Percentiles rank a stretch among this genome's conserved stretches.
phyloP scores from a whole-genome alignment of 2,329 filamentous ascomycete species.

The Huntiella bhutanensis region DNA sequence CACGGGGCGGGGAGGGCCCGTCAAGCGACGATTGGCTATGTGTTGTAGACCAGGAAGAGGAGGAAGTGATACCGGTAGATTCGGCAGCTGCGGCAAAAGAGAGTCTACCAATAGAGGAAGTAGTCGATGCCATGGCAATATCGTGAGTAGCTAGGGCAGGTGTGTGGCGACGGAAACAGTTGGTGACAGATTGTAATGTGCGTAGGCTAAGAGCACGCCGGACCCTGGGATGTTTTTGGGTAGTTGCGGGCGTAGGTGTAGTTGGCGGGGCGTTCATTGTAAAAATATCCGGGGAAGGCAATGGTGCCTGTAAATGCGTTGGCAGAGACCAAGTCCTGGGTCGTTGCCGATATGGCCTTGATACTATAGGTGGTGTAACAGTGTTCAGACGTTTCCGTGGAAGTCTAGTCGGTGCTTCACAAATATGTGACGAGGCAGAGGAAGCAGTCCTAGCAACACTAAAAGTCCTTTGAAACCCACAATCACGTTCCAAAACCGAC shows the following conservation, averaged over 20 bases:
- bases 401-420: background rate
- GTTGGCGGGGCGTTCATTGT: background rate
- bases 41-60: background rate
- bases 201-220: constrained; percentile 3
- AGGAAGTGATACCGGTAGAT: background rate
- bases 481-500: no score
- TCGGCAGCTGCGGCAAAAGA: constrained; percentile 4
- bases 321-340: no score
- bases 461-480: background rate
- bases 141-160: constrained; percentile 4
- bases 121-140: constrained; percentile 3
- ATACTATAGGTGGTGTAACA: no score
- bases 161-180: constrained; percentile 9
- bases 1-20: constrained; percentile 5
- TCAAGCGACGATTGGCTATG: background rate
- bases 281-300: background rate
- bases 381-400: no score
- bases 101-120: constrained; percentile 6
- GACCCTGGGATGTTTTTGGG: no score
- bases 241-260: background rate
- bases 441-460: constrained; percentile 7
- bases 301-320: background rate
- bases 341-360: no score
- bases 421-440: constrained; percentile 5
- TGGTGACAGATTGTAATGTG: constrained; percentile 4